These are phyloP conservation scores for Terana coerulea DNA, from an alignment of 768 basidiomycete species.

Conservation along the genomic window DNA sequence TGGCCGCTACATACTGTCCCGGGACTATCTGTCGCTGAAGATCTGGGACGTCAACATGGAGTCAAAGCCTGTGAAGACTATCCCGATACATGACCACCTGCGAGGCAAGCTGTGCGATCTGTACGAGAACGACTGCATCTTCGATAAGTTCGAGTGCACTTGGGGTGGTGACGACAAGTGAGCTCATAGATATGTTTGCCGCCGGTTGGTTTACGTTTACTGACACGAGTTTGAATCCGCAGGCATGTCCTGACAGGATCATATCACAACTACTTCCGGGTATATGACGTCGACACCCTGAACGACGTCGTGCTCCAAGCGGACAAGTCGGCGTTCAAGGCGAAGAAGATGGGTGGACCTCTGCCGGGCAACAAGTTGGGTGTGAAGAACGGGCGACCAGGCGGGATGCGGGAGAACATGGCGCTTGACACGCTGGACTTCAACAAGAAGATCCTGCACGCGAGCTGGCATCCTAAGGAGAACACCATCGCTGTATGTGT, in stretches of 20 bases:
- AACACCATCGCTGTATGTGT: conserved; percentile 91
- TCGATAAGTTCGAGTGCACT: conserved; percentile 99
- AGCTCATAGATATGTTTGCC: conserved; percentile 34
- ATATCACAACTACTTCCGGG: conserved; percentile 99
- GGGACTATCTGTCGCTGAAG: conserved; percentile 96
- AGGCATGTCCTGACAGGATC: conserved; percentile 99
- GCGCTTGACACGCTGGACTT: conserved; percentile 85
- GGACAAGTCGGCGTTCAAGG: conserved; percentile 99
- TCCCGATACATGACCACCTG: conserved; percentile 97
- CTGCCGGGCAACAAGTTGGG: conserved; percentile 62
- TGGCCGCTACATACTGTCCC: conserved; percentile 92
- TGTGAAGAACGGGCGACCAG: conserved; percentile 74
- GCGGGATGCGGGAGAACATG: conserved; percentile 81
- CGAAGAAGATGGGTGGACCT: conserved; percentile 95
- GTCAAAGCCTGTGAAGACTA: conserved; percentile 91
- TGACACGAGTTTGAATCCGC: conserved; percentile 10
- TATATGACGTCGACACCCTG: conserved; percentile 86
- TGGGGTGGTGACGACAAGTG: conserved; percentile 96
- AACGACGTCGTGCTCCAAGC: conserved; percentile 95
- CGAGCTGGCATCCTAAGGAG: conserved; percentile 97
- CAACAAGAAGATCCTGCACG: conserved; percentile 96
- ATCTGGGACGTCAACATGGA: conserved; percentile 99
- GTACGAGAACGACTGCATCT: conserved; percentile 99
- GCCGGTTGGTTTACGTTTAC: conserved; percentile 14
- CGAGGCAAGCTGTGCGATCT: conserved; percentile 96